phyloP scores from a whole-genome alignment of 2,329 filamentous ascomycete genomes.

The Apiospora arundinis region DNA sequence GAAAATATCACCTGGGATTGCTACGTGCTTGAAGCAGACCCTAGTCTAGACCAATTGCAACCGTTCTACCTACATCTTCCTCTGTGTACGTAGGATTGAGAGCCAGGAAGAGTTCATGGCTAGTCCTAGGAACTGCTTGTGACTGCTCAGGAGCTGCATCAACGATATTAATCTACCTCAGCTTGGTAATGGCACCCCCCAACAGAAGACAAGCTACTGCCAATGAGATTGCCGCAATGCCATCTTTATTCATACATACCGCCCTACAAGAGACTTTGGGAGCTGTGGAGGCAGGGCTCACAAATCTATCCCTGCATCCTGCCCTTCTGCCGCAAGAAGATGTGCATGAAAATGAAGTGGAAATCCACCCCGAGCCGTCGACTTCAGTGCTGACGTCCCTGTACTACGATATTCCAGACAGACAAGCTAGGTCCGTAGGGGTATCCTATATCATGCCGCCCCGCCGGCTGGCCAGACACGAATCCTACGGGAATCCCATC shows the following conservation, averaged over 20 bases:
- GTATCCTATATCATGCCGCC: background rate
- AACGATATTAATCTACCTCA: background rate
- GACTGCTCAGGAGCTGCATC: background rate
- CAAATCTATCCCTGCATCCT: background rate
- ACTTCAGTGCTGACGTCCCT: background rate
- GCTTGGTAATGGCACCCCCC: background rate
- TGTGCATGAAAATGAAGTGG: too few relatives aligned
- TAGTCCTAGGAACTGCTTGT: background rate
- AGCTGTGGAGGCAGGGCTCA: background rate
- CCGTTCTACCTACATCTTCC: background rate
- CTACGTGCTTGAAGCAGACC: background rate
- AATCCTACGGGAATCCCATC: too few relatives aligned
- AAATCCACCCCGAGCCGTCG: too few relatives aligned
- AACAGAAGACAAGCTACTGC: background rate
- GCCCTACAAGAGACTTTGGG: background rate
- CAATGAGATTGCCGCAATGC: background rate
- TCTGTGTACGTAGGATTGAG: background rate
- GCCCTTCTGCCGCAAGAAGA: background rate
- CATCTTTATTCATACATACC: background rate
- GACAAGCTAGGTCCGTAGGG: background rate
- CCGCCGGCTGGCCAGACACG: too few relatives aligned
- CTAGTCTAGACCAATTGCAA: background rate
- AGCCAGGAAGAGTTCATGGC: background rate
- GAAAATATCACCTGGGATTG: background rate
- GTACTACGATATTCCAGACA: background rate